Base-by-base conservation (phyloP, 371 early-diverging fungal species). In the Saksenaea vasiformis region DNA sequence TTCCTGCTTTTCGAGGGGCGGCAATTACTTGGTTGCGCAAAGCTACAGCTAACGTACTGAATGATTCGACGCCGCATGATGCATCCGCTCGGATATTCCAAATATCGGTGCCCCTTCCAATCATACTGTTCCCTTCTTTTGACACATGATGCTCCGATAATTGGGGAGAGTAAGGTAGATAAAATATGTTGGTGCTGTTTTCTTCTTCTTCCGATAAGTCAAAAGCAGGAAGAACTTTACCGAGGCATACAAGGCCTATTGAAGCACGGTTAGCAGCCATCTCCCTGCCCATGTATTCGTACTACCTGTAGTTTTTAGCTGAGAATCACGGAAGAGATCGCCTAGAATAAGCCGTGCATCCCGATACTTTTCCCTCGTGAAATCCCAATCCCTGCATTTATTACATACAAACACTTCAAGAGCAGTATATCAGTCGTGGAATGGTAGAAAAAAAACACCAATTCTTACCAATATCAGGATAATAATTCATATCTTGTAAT, bases 1-100 rank as follows among this genome's bases (percentile, higher is more conserved):
- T 82, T 1, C 81, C 79, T 3, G 64, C 43, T 57, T 67, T 72
- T 59, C 86, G 59, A 0, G 86, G 83, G 5, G 76, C 75, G 11
- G 74, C 83, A 47, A 80, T 68, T 1, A 87, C 65, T 61, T 79
- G 82, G 56, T 85, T 75, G 34, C 85, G 70, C n/a, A 87, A 44
- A 5, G 64, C 64, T 7, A 56, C 54, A 1, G 73, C 36, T 36
- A 85, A 56, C 19, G 67, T 61, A 11, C 70, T 44, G 66, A 79
- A 79, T 0, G 80, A 70, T 56, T 78, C 76, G 2, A 70, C 51
- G 3, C 61, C 58, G 1, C 43, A 53, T n/a, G 56, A 15, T 14
- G 41, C 43, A 41, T 41, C 43, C 17, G 19, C 14, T 41, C 19
- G 14, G n/a, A 17, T 41, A 17, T 41, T 41, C 43, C 43, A 41